phyloP scores from a whole-genome alignment of 2,329 filamentous ascomycete species.

The Zymoseptoria passerinii region DNA sequence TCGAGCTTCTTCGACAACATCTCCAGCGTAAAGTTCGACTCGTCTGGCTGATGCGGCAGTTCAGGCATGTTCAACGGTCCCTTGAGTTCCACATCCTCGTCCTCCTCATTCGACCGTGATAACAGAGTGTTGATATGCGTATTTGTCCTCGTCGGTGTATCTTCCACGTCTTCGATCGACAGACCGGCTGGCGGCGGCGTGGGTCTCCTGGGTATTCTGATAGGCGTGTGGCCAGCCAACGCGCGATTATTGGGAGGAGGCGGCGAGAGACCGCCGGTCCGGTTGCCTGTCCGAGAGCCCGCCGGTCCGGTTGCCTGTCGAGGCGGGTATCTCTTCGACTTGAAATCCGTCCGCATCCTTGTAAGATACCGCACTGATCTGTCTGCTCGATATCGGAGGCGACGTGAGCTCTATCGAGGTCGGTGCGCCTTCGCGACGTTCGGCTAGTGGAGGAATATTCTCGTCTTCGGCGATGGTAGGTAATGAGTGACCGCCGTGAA shows the following conservation, averaged over 20 bases:
- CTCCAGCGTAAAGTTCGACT: conserved; percentile 30
- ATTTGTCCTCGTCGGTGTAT: conserved; percentile 31
- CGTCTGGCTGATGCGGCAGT: conserved; percentile 26
- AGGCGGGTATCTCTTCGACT: conserved; percentile 26
- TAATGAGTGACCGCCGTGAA: conserved; percentile 10
- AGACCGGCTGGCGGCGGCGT: conserved; percentile 23
- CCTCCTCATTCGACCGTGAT: conserved; percentile 20
- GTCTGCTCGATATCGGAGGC: neutral
- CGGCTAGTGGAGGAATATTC: conserved; percentile 19
- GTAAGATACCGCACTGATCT: conserved; percentile 16
- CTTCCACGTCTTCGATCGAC: conserved; percentile 24
- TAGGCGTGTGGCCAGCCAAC: conserved; percentile 29
- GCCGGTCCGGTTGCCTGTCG: conserved; percentile 5
- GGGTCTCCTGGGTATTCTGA: conserved; percentile 21
- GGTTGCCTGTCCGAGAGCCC: conserved; percentile 16
- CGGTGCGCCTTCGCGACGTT: conserved; percentile 21
- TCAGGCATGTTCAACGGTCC: conserved; percentile 31
- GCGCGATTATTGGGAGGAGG: conserved; percentile 24
- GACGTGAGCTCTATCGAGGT: conserved; percentile 11
- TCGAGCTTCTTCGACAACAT: conserved; percentile 25
- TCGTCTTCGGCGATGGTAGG: conserved; percentile 30
- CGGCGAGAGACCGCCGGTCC: conserved; percentile 21
- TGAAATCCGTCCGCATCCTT: conserved; percentile 18
- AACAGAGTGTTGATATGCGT: conserved; percentile 28
- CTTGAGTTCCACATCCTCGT: conserved; percentile 27